Conservation (phyloP, 192 early-diverging fungal genomes). For the Entomortierella lignicola region DNA sequence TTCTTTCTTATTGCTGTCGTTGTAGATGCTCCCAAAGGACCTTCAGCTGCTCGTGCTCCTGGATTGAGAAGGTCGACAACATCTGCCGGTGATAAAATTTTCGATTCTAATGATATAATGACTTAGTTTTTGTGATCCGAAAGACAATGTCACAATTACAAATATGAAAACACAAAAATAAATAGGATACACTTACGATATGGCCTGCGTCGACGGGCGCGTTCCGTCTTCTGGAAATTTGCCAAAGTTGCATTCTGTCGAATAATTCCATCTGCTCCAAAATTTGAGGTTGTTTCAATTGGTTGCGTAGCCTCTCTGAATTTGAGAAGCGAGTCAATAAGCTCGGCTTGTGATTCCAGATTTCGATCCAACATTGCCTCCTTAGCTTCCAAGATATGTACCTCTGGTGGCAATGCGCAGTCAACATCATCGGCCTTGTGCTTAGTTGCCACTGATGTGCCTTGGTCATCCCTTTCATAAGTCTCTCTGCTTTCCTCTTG, state of each 20-base stretch:
- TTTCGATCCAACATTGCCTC: constrained; percentile 26
- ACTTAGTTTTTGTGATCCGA: too few relatives aligned
- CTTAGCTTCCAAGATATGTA: constrained; percentile 23
- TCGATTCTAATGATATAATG: constrained; percentile 22
- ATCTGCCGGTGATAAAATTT: constrained; percentile 23
- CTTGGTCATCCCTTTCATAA: background rate
- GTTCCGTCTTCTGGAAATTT: constrained; percentile 24
- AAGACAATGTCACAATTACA: too few relatives aligned
- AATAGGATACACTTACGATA: constrained; percentile 14
- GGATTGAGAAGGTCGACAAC: constrained; percentile 34
- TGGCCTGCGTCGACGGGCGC: constrained; percentile 32
- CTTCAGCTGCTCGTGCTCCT: constrained; percentile 9
- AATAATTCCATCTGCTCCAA: constrained; percentile 20
- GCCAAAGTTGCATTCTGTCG: constrained; percentile 8
- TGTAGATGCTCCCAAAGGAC: background rate
- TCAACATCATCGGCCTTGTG: constrained; percentile 39
- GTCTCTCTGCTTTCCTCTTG: background rate
- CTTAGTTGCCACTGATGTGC: background rate
- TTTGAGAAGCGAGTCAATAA: constrained; percentile 37
- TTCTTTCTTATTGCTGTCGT: constrained; percentile 24
- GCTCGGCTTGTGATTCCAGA: constrained; percentile 20
- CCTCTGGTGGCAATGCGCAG: constrained; percentile 24
- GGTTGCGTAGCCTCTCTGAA: constrained; percentile 8
- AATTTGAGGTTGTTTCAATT: background rate
- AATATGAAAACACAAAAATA: background rate